Base-by-base conservation (phyloP, 1,284 basidiomycete genomes). In the Ustilago curta region DNA sequence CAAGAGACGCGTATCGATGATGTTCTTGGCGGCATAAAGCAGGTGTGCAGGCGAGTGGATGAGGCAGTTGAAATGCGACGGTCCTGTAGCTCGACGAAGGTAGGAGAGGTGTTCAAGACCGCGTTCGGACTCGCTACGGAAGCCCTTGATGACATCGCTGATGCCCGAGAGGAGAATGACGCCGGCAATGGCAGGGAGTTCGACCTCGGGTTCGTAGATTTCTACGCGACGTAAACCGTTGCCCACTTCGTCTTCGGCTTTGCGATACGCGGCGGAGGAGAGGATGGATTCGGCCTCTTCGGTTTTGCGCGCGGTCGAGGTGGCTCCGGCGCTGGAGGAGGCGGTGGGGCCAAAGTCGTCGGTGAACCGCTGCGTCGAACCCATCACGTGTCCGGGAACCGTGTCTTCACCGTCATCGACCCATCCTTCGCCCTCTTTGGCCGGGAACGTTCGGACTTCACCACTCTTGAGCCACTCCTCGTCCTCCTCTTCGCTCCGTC, bases 81-180 rank as follows among this genome's bases (percentile, higher is more conserved):
- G 84, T 2, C 86, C 86, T 18, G 83, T 78, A 12, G 78, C 74
- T 9, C 86, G 77, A 0, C 86, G 77, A 2, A 86, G 74, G 16
- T 84, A 81, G 32, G 78, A 80, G n/a, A 87, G 66, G 51, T 86
- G 85, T 66, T 87, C 86, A 14, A 86, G 70, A 32, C 84, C 86
- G 19, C 76, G 76, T 43, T 80, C 77, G 25, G 83, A 78, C 52
- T 86, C 85, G 72, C 59, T 83, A 8, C 78, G 59, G 52, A 81
- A 85, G 25, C 85, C 85, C 57, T 86, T 85, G 70, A 86, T 84
- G 12, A 86, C 83, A 68, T 87, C 86, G 42, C 80, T 78, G n/a
- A 86, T 71, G 8, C 85, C 85, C 2, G 84, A 78, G 8, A 86
- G 69, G 45, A 86, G 76, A 39, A 86, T 84, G 1, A 86, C 71